A percentile compares a stretch with the other conserved stretches of the same genome.
Evolutionary conservation across 495 filamentous ascomycete genomes (phyloP).

Genomic region (Acidiella bohemica): DNA sequence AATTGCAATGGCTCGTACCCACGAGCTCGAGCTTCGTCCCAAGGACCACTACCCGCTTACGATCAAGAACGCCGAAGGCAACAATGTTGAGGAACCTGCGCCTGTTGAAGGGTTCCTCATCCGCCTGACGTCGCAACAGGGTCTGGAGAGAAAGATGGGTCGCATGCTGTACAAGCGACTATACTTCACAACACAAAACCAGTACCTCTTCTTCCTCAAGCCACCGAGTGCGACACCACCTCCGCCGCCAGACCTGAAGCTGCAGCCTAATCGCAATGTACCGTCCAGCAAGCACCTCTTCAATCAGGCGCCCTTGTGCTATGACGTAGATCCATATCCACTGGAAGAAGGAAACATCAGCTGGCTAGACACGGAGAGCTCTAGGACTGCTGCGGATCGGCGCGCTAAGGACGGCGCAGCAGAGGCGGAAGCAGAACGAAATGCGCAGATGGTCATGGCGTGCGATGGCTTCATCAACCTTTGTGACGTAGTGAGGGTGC

Average conservation of each 20-base stretch:
- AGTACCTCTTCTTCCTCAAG: conserved; percentile 51
- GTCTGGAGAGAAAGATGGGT: conserved; percentile 45
- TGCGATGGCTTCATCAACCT: conserved; percentile 59
- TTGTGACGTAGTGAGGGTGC: conserved; percentile 42
- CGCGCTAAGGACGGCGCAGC: conserved; percentile 45
- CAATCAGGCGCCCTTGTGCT: conserved; percentile 46
- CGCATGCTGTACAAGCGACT: conserved; percentile 57
- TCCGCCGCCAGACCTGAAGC: conserved; percentile 44
- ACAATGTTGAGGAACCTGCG: conserved; percentile 42
- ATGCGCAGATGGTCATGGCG: conserved; percentile 42
- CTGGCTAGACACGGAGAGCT: conserved; percentile 37
- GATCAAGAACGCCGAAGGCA: conserved; percentile 29
- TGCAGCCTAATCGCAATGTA: conserved; percentile 30
- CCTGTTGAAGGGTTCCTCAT: conserved; percentile 63
- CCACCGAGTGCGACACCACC: conserved; percentile 54
- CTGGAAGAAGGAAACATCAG: conserved; percentile 35
- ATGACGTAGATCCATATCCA: conserved; percentile 51
- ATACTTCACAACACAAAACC: conserved; percentile 59
- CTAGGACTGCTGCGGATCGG: conserved; percentile 32
- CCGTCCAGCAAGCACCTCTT: conserved; percentile 45
- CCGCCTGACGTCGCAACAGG: conserved; percentile 52
- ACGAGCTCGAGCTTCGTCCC: conserved; percentile 61
- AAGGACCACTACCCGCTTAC: conserved; percentile 56
- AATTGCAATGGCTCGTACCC: conserved; percentile 57
- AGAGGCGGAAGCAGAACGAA: conserved; percentile 47